A percentile compares a stretch with the other conserved stretches of the same genome.
Evolutionary conservation across 306 rosid genomes (phyloP).

Genomic region (Cyclanthera cordifolia): DNA sequence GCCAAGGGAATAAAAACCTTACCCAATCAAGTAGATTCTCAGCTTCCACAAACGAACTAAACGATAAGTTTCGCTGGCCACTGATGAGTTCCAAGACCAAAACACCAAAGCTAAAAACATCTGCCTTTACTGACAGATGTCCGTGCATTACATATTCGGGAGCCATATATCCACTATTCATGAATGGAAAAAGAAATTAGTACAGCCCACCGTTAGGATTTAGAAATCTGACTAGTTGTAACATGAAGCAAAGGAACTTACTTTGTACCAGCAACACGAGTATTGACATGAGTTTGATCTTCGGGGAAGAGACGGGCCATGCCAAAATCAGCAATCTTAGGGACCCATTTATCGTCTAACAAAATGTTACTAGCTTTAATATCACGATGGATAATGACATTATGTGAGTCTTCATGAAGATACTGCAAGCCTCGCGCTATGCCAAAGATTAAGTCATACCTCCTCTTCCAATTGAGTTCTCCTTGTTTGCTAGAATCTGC

Average conservation of each 20-base stretch:
- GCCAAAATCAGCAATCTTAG: constrained; percentile 98
- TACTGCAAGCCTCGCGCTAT: constrained; percentile 76
- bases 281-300: constrained; percentile 79
- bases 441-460: constrained; percentile 63
- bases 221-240: background rate
- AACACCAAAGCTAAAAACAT: constrained; percentile 91
- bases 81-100: constrained; percentile 69
- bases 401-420: constrained; percentile 87
- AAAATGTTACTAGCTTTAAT: constrained; percentile 83
- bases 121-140: constrained; percentile 57
- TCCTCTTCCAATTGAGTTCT: constrained; percentile 73
- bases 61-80: constrained; percentile 46
- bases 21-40: constrained; percentile 47
- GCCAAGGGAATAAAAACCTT: constrained; percentile 10
- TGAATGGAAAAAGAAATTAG: constrained; percentile 5
- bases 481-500: constrained; percentile 45
- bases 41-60: constrained; percentile 19
- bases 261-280: constrained; percentile 98
- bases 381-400: constrained; percentile 81
- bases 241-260: constrained; percentile 20
- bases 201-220: background rate
- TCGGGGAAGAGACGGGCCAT: constrained; percentile 99
- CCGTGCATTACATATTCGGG: constrained; percentile 92
- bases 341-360: constrained; percentile 81
- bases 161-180: constrained; percentile 83